phyloP scores from a whole-genome alignment of 352 stramenopile genomes.

The Phytopythium vexans region DNA sequence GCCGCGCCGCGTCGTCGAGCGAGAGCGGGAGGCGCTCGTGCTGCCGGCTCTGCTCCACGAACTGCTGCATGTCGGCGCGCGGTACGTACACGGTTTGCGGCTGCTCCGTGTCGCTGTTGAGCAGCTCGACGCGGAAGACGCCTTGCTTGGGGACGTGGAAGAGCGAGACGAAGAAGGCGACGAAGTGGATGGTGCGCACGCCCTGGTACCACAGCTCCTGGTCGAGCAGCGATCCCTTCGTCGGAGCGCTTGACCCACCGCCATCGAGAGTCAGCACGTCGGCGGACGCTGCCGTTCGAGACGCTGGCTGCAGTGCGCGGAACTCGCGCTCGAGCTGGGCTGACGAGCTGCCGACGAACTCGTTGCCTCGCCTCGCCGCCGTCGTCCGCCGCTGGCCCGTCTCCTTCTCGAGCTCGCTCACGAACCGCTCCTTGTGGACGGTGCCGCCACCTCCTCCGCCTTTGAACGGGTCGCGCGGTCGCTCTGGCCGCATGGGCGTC shows the following conservation, averaged over 20 bases:
- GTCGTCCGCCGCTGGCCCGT: constrained; percentile 54
- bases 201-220: constrained; percentile 74
- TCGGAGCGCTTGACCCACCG: not conserved
- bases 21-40: constrained; percentile 12
- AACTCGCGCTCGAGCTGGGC: constrained; percentile 52
- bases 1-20: constrained; percentile 24
- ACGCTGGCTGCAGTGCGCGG: constrained; percentile 20
- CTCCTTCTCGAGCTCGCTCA: constrained; percentile 68
- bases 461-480: constrained; percentile 27
- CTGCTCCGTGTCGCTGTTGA: constrained; percentile 78
- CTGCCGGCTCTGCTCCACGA: constrained; percentile 47
- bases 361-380: constrained; percentile 8
- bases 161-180: constrained; percentile 73
- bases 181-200: constrained; percentile 50
- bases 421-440: constrained; percentile 67
- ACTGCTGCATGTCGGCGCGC: constrained; percentile 50
- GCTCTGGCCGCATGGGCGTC: constrained; percentile 54
- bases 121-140: constrained; percentile 70
- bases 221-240: constrained; percentile 23
- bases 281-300: constrained; percentile 6
- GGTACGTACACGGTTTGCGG: constrained; percentile 76
- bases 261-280: constrained; percentile 10
- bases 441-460: constrained; percentile 21
- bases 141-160: constrained; percentile 61
- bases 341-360: constrained; percentile 28